A percentile compares a stretch with the other conserved stretches of the same genome.
phyloP scores from a whole-genome alignment of 352 stramenopile genomes.

The Phytophthora citricola region DNA sequence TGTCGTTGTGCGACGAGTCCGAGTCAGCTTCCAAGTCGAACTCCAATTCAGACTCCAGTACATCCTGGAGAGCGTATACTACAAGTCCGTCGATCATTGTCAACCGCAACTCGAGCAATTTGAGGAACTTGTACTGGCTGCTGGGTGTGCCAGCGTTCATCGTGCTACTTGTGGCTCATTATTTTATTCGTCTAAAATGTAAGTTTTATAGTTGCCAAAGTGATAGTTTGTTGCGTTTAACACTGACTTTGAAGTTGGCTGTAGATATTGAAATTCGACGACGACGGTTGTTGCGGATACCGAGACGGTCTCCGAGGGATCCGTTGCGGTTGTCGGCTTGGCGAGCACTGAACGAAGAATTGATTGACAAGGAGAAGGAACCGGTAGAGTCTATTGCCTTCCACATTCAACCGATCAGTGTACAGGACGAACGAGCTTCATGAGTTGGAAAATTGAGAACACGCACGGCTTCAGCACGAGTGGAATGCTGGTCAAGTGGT shows the following conservation, averaged over 20 bases:
- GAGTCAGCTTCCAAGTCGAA: conserved; percentile 3
- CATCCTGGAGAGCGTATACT: conserved; percentile 22
- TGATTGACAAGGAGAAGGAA: conserved; percentile 46
- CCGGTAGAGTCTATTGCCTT: conserved; percentile 10
- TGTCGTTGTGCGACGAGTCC: conserved; percentile 29
- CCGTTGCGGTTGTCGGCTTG: conserved; percentile 41
- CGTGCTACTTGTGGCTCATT: conserved; percentile 26
- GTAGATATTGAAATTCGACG: conserved; percentile 22
- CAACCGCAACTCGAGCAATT: conserved; percentile 12
- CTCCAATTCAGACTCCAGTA: conserved; percentile 1
- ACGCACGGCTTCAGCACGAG: conserved; percentile 6
- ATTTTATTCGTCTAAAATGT: conserved; percentile 36
- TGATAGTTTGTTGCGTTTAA: neutral
- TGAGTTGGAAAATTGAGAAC: conserved; percentile 2
- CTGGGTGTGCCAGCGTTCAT: conserved; percentile 21
- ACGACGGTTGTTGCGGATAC: conserved; percentile 19
- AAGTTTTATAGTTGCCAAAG: neutral
- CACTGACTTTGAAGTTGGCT: conserved; percentile 2
- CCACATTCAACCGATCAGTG: conserved; percentile 25
- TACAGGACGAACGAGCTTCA: conserved; percentile 10
- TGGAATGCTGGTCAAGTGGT: conserved; percentile 15
- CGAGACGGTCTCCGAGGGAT: conserved; percentile 23
- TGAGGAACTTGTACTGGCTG: conserved; percentile 28
- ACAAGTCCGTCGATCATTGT: conserved; percentile 30
- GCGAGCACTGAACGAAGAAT: conserved; percentile 34